Evolutionary conservation across 805 yeast genomes (phyloP), one percentile per base, ranked within the genome.

Genomic region (Metschnikowia kunwiensis): DNA sequence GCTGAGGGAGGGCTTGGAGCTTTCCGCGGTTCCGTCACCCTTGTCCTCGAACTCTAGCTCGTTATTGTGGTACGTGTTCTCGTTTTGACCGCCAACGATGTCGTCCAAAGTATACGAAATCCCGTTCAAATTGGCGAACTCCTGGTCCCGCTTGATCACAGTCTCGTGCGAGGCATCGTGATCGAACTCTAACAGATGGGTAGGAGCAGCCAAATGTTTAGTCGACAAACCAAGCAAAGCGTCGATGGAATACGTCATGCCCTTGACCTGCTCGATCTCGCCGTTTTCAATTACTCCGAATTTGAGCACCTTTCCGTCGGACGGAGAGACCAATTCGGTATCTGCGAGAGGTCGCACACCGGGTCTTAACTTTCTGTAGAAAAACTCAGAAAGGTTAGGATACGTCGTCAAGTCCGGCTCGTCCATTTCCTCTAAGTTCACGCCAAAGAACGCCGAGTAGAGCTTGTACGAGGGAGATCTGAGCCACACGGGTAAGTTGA

Each of bases 221-320:
- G 70, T 60, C 6, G 69, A 63, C 32, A 76, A 71, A 4, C 99
- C 99, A 30, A 93, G 70, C 36, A 93, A 75, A 7, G 94, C 89
- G 47, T 86, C 91, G 11, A 93, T 74, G 2, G 95, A 81, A 59
- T 93, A 93, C 1, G 94, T 86, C 78, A 93, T 77, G 6, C 98
- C 98, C 64, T 93, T 93, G 26, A 93, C 97, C 60, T 91, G 97
- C 60, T 93, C 97, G 42, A 93, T 87, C 48, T 84, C 86, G 22
- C 96, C 96, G 49, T 82, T 74, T 35, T 77, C 78, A 25, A 86
- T 77, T 20, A 77, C 68, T 16, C 99, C 99, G 41, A 86, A 75
- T 51, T 86, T 89, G 41, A 93, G 66, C 12, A 93, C 82, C 46
- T 76, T 81, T 15, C 99, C 99, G 61, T 93, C 99, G 40, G 96